These are phyloP conservation scores for Aspergillus sp. DNA, from an alignment of 2,329 filamentous ascomycete genomes.

Conservation along the genomic window DNA sequence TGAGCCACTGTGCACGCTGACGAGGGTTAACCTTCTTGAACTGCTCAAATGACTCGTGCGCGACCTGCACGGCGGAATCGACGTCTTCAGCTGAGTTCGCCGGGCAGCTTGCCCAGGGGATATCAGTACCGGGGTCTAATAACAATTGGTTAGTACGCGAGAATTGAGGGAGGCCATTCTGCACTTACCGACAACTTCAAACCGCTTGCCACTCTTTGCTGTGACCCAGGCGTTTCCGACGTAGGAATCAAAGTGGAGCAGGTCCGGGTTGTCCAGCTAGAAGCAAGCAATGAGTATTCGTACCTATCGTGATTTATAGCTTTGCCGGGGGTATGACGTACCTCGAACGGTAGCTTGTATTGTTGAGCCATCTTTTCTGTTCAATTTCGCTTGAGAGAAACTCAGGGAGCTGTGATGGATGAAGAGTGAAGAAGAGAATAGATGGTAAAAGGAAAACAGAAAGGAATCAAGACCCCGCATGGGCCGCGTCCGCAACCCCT, in stretches of 20 bases:
- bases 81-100: slow-evolving; percentile 59
- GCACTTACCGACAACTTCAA: slow-evolving; percentile 49
- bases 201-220: slow-evolving; percentile 49
- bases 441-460: slow-evolving; percentile 6
- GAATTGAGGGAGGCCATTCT: background rate
- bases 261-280: slow-evolving; percentile 49
- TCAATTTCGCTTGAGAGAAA: background rate
- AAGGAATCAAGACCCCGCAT: background rate
- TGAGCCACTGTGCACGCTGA: slow-evolving; percentile 60
- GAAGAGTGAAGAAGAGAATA: background rate
- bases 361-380: slow-evolving; percentile 28
- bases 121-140: slow-evolving; percentile 54
- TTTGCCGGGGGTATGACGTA: slow-evolving; percentile 14
- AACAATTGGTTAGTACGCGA: background rate
- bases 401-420: background rate
- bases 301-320: background rate
- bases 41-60: slow-evolving; percentile 60
- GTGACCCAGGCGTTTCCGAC: slow-evolving; percentile 51
- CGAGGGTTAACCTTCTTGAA: slow-evolving; percentile 63
- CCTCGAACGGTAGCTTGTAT: slow-evolving; percentile 41
- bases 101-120: slow-evolving; percentile 52
- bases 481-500: slow-evolving; percentile 15
- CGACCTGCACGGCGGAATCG: slow-evolving; percentile 58
- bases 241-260: slow-evolving; percentile 52
- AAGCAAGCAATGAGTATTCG: slow-evolving; percentile 8